Evolutionary conservation across 352 stramenopile genomes (phyloP).

Genomic region (Pythium aristosporum): DNA sequence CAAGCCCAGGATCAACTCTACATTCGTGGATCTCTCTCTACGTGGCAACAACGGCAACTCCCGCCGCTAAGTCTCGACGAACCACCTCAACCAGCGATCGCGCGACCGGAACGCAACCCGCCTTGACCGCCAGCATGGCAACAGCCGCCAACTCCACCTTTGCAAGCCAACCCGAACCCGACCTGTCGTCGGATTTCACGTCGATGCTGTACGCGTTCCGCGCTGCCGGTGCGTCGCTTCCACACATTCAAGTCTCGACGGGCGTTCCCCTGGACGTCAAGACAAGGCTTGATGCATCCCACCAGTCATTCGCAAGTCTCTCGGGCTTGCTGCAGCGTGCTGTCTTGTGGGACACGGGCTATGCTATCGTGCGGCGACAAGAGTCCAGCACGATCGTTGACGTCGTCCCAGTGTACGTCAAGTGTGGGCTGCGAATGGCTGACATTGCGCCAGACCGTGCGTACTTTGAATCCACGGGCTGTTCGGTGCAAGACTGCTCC

Average conservation of each 20-base stretch:
- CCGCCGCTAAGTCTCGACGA: not conserved
- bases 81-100: too few species aligned
- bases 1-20: not conserved
- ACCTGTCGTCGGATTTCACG: conserved; percentile 13
- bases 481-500: conserved; percentile 24
- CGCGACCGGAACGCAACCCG: too few species aligned
- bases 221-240: not conserved
- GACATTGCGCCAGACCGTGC: conserved; percentile 9
- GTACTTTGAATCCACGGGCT: conserved; percentile 21
- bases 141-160: not conserved
- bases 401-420: conserved; percentile 30
- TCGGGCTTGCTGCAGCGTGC: conserved; percentile 28
- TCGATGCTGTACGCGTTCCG: not conserved
- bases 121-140: not conserved
- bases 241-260: not conserved
- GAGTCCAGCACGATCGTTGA: conserved; percentile 9
- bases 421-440: conserved; percentile 26
- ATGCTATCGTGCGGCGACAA: conserved; percentile 8
- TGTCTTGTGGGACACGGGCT: conserved; percentile 27
- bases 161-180: not conserved
- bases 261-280: conserved; percentile 8
- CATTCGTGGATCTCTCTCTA: not conserved
- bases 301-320: conserved; percentile 17
- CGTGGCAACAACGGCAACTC: not conserved
- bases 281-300: not conserved